Percentiles rank a stretch among this genome's conserved stretches.
phyloP scores from a whole-genome alignment of 805 yeast species.

The Nakazawaea sp. region DNA sequence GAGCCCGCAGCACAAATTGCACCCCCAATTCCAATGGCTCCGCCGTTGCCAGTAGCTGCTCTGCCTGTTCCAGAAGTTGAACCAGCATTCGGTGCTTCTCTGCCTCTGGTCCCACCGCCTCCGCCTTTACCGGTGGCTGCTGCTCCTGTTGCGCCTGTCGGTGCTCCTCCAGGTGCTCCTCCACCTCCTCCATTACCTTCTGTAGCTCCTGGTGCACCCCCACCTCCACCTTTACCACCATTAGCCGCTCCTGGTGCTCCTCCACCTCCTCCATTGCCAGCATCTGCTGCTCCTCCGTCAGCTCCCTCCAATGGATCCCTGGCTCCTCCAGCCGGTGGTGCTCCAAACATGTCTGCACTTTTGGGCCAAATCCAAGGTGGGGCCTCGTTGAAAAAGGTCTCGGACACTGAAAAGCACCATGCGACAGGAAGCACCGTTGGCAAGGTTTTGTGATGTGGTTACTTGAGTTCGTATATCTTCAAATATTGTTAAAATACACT shows the following conservation, averaged over 20 bases:
- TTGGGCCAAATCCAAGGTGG: slow-evolving; percentile 56
- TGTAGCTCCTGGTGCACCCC: slow-evolving; percentile 12
- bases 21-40: slow-evolving; percentile 6
- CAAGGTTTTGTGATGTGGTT: slow-evolving; percentile 34
- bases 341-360: slow-evolving; percentile 36
- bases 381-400: slow-evolving; percentile 41
- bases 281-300: slow-evolving; percentile 16
- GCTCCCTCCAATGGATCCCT: slow-evolving; percentile 15
- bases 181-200: slow-evolving; percentile 14
- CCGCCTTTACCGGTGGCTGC: slow-evolving; percentile 16
- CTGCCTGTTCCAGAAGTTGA: slow-evolving; percentile 19
- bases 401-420: slow-evolving; percentile 37
- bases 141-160: slow-evolving; percentile 10
- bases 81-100: slow-evolving; percentile 10
- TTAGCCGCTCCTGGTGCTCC: slow-evolving; percentile 18
- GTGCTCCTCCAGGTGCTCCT: slow-evolving; percentile 14
- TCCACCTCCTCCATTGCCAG: slow-evolving; percentile 22
- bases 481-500: too few species aligned
- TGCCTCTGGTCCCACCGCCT: slow-evolving; percentile 14
- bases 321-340: slow-evolving; percentile 21
- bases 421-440: slow-evolving; percentile 43
- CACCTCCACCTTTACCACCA: slow-evolving; percentile 16
- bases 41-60: slow-evolving; percentile 8
- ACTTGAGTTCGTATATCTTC: too few species aligned
- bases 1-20: slow-evolving; percentile 16